phyloP scores from a whole-genome alignment of 306 rosid genomes.

The Prunus mira region DNA sequence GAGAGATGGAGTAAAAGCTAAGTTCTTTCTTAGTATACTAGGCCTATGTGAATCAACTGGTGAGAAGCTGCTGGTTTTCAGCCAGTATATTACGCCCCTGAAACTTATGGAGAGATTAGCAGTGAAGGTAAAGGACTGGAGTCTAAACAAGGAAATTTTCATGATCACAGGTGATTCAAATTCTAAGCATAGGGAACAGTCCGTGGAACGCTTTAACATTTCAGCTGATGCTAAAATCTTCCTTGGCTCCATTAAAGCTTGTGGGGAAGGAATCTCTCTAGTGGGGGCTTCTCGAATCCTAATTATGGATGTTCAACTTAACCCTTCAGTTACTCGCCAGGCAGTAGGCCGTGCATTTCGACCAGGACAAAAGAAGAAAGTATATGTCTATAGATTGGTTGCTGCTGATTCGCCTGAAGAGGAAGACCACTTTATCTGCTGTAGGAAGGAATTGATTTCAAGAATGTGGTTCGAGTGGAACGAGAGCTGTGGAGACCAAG shows the following conservation, averaged over 20 bases:
- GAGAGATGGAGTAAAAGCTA: conserved; percentile 75
- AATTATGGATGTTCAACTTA: conserved; percentile 77
- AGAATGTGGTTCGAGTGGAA: conserved; percentile 97
- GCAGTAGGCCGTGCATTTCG: conserved; percentile 95
- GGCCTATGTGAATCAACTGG: conserved; percentile 57
- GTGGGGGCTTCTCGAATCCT: conserved; percentile 90
- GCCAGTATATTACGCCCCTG: conserved; percentile 80
- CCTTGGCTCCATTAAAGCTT: conserved; percentile 93
- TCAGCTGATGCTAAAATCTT: conserved; percentile 69
- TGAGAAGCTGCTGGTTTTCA: conserved; percentile 86
- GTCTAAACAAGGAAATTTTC: conserved; percentile 63
- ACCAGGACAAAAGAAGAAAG: conserved; percentile 81
- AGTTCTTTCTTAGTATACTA: conserved; percentile 64
- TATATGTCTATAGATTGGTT: conserved; percentile 62
- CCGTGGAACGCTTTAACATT: conserved; percentile 67
- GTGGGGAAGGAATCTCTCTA: conserved; percentile 96
- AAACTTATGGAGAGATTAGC: conserved; percentile 72
- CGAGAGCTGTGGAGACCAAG: conserved; percentile 59
- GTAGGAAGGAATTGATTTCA: conserved; percentile 64
- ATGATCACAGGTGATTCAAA: conserved; percentile 71
- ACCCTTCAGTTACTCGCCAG: conserved; percentile 89
- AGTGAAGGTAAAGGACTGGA: conserved; percentile 63
- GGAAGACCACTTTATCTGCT: conserved; percentile 60
- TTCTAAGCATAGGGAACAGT: conserved; percentile 54
- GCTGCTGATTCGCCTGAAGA: conserved; percentile 84